Evolutionary conservation across 306 rosid species (phyloP).

Genomic region (Abrus precatorius): DNA sequence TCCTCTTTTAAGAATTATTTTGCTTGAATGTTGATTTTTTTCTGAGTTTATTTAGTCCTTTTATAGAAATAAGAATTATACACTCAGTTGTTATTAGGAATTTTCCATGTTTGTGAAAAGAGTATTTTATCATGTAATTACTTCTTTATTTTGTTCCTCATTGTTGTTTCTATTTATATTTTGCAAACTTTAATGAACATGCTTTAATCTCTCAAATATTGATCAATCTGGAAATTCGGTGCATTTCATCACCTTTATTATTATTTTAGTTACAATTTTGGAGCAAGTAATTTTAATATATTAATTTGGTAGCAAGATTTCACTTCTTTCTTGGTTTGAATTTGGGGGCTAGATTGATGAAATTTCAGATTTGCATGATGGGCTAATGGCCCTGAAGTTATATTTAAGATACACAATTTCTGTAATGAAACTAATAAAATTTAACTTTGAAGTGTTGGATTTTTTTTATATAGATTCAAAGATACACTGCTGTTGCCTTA

Average conservation of each 20-base stretch:
- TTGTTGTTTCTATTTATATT: conserved; percentile 13
- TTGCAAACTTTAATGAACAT: conserved; percentile 4
- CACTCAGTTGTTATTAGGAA: not conserved
- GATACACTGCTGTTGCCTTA: not conserved
- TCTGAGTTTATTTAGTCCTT: not conserved
- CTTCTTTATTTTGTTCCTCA: conserved; percentile 38
- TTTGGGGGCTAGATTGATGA: conserved; percentile 13
- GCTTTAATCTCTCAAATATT: conserved; percentile 22
- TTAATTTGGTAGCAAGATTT: conserved; percentile 13
- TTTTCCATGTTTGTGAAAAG: not conserved
- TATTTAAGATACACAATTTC: not conserved
- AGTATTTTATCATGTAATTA: conserved; percentile 3
- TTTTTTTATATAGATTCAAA: conserved; percentile 1
- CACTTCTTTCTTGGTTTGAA: conserved; percentile 4
- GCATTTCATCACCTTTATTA: conserved; percentile 12
- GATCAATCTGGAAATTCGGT: conserved; percentile 13
- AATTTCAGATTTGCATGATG: conserved; percentile 22
- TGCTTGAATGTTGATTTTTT: conserved; percentile 1
- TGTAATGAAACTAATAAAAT: conserved; percentile 9
- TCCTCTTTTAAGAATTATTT: conserved; percentile 31
- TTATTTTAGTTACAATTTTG: conserved; percentile 20
- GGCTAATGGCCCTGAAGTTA: not conserved
- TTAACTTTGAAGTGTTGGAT: not conserved
- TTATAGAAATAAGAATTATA: conserved; percentile 10
- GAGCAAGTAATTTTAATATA: conserved; percentile 15